These are phyloP conservation scores for Penicillium sclerotiorum DNA, from an alignment of 2,329 filamentous ascomycete species.

Conservation along the genomic window DNA sequence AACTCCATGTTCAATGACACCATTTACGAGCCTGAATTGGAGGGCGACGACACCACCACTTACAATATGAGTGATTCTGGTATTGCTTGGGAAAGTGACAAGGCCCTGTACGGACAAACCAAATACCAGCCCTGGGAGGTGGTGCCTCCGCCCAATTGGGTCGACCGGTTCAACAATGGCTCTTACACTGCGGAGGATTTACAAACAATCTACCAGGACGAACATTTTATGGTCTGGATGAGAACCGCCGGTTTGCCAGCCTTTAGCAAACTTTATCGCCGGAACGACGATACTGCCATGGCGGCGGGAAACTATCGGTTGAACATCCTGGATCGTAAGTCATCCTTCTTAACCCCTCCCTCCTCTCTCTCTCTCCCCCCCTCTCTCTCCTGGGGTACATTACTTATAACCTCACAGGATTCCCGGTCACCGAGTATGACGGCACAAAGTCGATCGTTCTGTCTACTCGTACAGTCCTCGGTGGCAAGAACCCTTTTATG, in stretches of 20 bases:
- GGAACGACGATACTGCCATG: conserved; percentile 75
- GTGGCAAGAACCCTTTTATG: conserved; percentile 91
- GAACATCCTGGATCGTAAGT: conserved; percentile 76
- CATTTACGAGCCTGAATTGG: conserved; percentile 65
- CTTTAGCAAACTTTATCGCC: conserved; percentile 89
- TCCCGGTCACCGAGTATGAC: conserved; percentile 74
- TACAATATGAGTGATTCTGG: conserved; percentile 77
- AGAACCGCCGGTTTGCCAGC: conserved; percentile 88
- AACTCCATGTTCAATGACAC: conserved; percentile 98
- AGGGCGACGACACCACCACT: conserved; percentile 54
- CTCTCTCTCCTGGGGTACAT: neutral
- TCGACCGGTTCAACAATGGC: conserved; percentile 66
- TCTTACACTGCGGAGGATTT: conserved; percentile 76
- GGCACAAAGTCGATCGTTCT: conserved; percentile 90
- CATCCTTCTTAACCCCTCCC: neutral
- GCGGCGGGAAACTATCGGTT: conserved; percentile 72
- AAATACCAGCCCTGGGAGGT: conserved; percentile 68
- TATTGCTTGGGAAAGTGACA: conserved; percentile 87
- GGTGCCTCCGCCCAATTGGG: conserved; percentile 86
- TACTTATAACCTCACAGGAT: conserved; percentile 60
- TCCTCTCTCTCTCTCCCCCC: neutral
- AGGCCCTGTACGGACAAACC: conserved; percentile 72
- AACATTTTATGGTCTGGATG: conserved; percentile 98
- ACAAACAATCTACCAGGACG: conserved; percentile 69
- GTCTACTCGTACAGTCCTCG: conserved; percentile 88